Conservation (phyloP, 495 filamentous ascomycete species). For the Penicillium canescens region DNA sequence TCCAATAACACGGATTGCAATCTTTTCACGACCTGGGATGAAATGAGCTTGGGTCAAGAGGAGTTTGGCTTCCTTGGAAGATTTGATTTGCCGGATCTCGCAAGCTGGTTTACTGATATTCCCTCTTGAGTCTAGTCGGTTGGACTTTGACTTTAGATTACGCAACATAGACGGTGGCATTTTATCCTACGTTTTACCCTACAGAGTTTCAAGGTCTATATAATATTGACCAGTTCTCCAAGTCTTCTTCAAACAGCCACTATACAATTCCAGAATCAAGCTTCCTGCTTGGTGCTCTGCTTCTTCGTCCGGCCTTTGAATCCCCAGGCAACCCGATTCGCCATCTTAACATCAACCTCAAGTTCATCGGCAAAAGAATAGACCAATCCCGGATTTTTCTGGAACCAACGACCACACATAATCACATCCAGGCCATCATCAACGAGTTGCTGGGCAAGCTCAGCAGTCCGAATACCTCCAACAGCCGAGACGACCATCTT, state of each 20-base stretch:
- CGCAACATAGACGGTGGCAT: too few relatives aligned
- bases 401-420: slow-evolving; percentile 62
- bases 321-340: slow-evolving; percentile 68
- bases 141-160: too few relatives aligned
- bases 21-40: slow-evolving; percentile 24
- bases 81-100: slow-evolving; percentile 38
- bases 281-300: too few relatives aligned
- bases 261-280: too few relatives aligned
- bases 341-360: slow-evolving; percentile 58
- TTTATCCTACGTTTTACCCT: too few relatives aligned
- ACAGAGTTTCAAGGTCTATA: too few relatives aligned
- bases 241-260: too few relatives aligned
- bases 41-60: slow-evolving; percentile 23
- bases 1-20: slow-evolving; percentile 7
- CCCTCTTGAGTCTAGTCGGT: slow-evolving; percentile 9
- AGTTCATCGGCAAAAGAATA: slow-evolving; percentile 70
- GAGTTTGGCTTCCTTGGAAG: slow-evolving; percentile 32
- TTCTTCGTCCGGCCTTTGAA: slow-evolving; percentile 14
- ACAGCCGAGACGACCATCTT: slow-evolving; percentile 57
- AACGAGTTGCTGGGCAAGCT: slow-evolving; percentile 56
- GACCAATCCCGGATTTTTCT: slow-evolving; percentile 67
- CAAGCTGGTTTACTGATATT: slow-evolving; percentile 38
- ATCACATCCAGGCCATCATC: slow-evolving; percentile 58
- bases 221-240: too few relatives aligned
- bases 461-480: slow-evolving; percentile 58